phyloP scores from a whole-genome alignment of 1,284 basidiomycete genomes.

The Pascua sp. region DNA sequence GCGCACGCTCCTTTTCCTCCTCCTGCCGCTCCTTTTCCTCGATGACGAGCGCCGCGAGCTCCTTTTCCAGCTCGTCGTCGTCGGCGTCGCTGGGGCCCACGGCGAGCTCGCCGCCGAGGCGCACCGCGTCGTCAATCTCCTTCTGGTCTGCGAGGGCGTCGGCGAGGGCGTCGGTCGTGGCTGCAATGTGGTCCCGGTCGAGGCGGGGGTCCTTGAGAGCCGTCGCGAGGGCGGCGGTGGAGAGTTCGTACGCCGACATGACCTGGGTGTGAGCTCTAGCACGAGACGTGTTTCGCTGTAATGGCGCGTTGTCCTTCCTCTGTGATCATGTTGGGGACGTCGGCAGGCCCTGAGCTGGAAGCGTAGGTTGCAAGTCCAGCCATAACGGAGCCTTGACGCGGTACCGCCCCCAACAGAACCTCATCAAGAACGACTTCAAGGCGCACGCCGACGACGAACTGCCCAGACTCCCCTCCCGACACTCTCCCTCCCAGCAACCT shows the following conservation, averaged over 20 bases:
- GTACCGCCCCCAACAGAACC: no score
- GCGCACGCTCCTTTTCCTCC: constrained; percentile 6
- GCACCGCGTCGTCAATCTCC: constrained; percentile 77
- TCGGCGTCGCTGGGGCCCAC: constrained; percentile 55
- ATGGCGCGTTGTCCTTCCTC: neutral
- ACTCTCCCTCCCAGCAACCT: no score
- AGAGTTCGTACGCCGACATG: constrained; percentile 77
- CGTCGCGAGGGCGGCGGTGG: constrained; percentile 67
- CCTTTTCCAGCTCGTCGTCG: constrained; percentile 53
- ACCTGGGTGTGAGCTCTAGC: constrained; percentile 56
- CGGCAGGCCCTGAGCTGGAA: neutral
- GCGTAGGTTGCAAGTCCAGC: no score
- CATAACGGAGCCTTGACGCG: no score
- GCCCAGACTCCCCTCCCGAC: no score
- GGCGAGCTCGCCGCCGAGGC: constrained; percentile 61
- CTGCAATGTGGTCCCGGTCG: constrained; percentile 70
- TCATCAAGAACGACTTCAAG: no score
- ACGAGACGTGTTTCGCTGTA: no score
- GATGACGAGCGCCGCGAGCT: constrained; percentile 49
- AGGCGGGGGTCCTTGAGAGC: constrained; percentile 77
- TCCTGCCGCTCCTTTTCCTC: constrained; percentile 39
- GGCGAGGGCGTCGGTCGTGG: constrained; percentile 79
- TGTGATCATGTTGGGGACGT: neutral
- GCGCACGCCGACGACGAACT: no score
- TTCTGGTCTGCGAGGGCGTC: constrained; percentile 74